These are phyloP conservation scores for Phallus indusiatus DNA, from an alignment of 768 basidiomycete species.

Conservation along the genomic window DNA sequence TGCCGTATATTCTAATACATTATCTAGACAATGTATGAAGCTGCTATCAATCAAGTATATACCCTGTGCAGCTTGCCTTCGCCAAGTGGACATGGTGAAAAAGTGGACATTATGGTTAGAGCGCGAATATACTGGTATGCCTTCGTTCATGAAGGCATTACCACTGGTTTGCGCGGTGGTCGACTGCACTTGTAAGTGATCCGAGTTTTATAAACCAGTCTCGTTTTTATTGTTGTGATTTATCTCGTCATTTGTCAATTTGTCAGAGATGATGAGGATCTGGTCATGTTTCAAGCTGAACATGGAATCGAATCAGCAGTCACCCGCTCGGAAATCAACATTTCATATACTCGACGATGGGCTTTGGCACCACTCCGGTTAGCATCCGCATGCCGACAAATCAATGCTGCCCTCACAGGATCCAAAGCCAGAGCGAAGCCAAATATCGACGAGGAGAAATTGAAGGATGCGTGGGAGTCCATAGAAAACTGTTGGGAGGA, in stretches of 20 bases:
- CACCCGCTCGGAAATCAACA: slow-evolving; percentile 31
- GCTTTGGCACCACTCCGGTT: slow-evolving; percentile 67
- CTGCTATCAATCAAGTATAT: slow-evolving; percentile 73
- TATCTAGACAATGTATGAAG: slow-evolving; percentile 62
- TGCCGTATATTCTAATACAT: slow-evolving; percentile 18
- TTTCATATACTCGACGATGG: slow-evolving; percentile 46
- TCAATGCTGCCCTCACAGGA: slow-evolving; percentile 75
- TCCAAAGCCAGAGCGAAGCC: slow-evolving; percentile 54
- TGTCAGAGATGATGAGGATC: slow-evolving; percentile 63
- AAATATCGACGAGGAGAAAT: slow-evolving; percentile 50
- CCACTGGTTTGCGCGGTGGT: slow-evolving; percentile 75
- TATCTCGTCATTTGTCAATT: slow-evolving; percentile 5
- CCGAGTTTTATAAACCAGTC: slow-evolving; percentile 5
- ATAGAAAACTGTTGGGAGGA: slow-evolving; percentile 80
- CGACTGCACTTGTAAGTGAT: slow-evolving; percentile 64
- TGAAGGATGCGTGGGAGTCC: slow-evolving; percentile 77
- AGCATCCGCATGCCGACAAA: slow-evolving; percentile 64
- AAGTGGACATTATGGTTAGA: slow-evolving; percentile 51
- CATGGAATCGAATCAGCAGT: slow-evolving; percentile 24
- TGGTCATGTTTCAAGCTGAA: slow-evolving; percentile 59
- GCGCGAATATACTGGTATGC: slow-evolving; percentile 87
- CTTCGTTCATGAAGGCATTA: slow-evolving; percentile 75
- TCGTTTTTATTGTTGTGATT: too few species aligned
- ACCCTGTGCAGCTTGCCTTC: slow-evolving; percentile 55
- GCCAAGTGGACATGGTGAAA: slow-evolving; percentile 36